These are phyloP conservation scores for Novakomyces olei DNA, from an alignment of 805 yeast species.

Conservation along the genomic window DNA sequence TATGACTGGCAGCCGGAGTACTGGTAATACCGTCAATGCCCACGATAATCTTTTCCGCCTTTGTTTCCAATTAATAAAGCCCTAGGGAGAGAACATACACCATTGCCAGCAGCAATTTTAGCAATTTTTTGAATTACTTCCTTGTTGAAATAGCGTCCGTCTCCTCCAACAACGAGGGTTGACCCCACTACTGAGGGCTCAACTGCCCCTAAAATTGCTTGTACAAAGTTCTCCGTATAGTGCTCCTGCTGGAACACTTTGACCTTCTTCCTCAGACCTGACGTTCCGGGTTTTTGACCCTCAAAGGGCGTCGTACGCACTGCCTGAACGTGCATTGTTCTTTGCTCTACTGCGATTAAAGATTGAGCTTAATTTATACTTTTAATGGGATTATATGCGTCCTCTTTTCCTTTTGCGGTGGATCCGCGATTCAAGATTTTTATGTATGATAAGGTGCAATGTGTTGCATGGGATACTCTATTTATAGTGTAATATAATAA, in stretches of 20 bases:
- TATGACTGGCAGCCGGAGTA: constrained; percentile 91
- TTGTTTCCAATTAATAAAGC: neutral
- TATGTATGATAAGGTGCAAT: no score
- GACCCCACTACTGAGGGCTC: constrained; percentile 70
- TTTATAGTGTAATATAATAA: no score
- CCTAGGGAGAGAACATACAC: constrained; percentile 25
- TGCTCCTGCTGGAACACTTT: constrained; percentile 53
- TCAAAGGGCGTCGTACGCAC: constrained; percentile 61
- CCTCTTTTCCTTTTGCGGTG: no score
- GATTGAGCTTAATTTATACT: no score
- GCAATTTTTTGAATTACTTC: constrained; percentile 63
- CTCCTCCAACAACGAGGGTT: constrained; percentile 83
- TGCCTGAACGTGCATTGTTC: no score
- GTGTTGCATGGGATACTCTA: no score
- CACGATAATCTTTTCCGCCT: constrained; percentile 45
- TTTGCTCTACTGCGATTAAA: no score
- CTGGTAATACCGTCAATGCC: constrained; percentile 79
- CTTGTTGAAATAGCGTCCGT: constrained; percentile 80
- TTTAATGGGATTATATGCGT: no score
- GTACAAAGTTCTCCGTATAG: constrained; percentile 87
- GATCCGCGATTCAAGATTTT: no score
- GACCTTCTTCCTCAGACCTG: constrained; percentile 86
- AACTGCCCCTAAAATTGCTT: constrained; percentile 60
- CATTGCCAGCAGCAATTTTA: constrained; percentile 73
- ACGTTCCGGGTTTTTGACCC: constrained; percentile 96